Base-by-base conservation (phyloP, 1,284 basidiomycete species). In the Irpex rosettiformis region DNA sequence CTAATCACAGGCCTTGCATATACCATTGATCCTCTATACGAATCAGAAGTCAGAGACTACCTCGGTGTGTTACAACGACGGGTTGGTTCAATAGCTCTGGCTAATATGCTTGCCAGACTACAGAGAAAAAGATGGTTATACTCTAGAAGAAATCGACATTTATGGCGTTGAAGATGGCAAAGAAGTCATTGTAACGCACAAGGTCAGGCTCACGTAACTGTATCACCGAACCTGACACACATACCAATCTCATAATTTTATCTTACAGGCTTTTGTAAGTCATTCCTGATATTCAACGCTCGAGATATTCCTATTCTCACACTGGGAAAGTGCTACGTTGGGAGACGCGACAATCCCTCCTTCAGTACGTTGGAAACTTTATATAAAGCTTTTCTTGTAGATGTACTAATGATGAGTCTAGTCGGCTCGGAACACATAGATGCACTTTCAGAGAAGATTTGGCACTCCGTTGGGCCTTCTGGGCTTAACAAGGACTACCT, bases 401-500 rank as follows among this genome's bases (percentile, higher is more conserved):
- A n/a, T n/a, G n/a, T n/a, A n/a, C n/a, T n/a, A n/a, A n/a, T n/a
- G n/a, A n/a, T n/a, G 24, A 22, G 11, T 25, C 22, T n/a, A 91
- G 91, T 93, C 55, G 93, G 91, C 2, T 89, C 88, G 1, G 87
- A 93, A 70, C 84, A 87, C 0, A 74, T 94, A 21, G 83, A 88
- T 56, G 64, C 65, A 5, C 81, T 94, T 6, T 85, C 91, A 0
- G 70, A 80, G 54, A 78, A 77, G 13, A 94, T 96, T 57, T 91
- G 86, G 79, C 73, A 73, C 25, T 88, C 89, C 1, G 78, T 84
- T 0, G 93, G 93, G 0, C 93, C 93, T 0, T 94, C 92, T 0
- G 94, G 94, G 0, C 81, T 75, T 2, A 96, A 96, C 75, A 93
- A 93, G 85, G 93, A 94, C 49, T 95, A 95, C 67, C 74, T 94